Evolutionary conservation across 306 rosid species (phyloP), one percentile per base, ranked within the genome.

Genomic region (Ammopiptanthus mongolicus): DNA sequence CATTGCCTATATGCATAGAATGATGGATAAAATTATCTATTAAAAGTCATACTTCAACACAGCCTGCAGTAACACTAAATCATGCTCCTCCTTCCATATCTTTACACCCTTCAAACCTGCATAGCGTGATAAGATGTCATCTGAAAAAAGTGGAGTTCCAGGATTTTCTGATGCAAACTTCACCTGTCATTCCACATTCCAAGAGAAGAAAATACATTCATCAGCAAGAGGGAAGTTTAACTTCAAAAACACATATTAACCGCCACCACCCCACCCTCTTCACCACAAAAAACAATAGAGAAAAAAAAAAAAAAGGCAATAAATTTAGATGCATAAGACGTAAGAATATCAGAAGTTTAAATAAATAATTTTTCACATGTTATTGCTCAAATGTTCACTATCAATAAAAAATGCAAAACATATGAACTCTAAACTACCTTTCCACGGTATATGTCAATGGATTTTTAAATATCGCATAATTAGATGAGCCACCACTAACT

Each of bases 81-180:
- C 99, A 69, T 91, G 97, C 64, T 89, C 89, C 90, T 90, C 97
- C 88, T 87, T 95, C 99, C 99, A 95, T 68, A 79, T 83, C 81
- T 80, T 95, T 75, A 87, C 89, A 84, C 92, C 97, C 89, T 82
- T 92, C 85, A 92, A 78, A 69, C 88, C 90, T 51, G 91, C 91
- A 80, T 92, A 86, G 37, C 93, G 91, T 70, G 50, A 78, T 65
- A 87, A 41, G 78, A 92, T 84, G 81, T 90, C 97, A 7, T 92
- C 91, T 3, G 90, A 58, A 80, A 84, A 95, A 67, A 90, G 88
- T 66, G 89, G 87, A 85, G 80, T 56, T 22, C 83, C 87, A 18
- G 82, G 87, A 84, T 82, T 87, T 76, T 85, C 86, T 70, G 76
- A 70, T 51, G 88, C 87, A 83, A 75, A 81, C 82, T 81, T 87